Base-by-base conservation (phyloP, 805 yeast species). In the Wickerhamiella musiphila region DNA sequence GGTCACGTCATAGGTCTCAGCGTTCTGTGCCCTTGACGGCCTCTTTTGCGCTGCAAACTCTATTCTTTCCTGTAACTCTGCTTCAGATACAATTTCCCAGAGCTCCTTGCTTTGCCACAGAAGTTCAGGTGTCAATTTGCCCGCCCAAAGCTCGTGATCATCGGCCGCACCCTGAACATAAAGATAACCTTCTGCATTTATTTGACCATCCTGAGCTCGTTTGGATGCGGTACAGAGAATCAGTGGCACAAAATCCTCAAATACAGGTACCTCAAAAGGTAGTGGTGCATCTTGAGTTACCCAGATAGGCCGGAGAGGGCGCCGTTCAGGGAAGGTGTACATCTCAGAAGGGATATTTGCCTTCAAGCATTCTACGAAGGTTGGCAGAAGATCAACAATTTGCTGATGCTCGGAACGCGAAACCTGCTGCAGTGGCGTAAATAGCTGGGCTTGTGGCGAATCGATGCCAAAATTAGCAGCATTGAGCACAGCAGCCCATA, bases 111-210 rank as follows among this genome's bases (percentile, higher is more conserved):
- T 46, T 3, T 46, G 32, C 92, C 93, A 81, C 30, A 77, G 66
- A 18, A 67, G 30, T 0, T 45, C 43, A 0, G 84, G 70, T 1
- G 60, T 63, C 19, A 81, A 50, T 0, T 61, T 56, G 4, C 65
- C 58, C 0, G 75, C 66, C 95, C 94, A 83, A 8, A 74, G 57
- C 45, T 83, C 95, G 49, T 83, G 93, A 45, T 84, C 94, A 51
- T 83, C 95, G 0, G 90, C 94, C 0, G 94, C 90, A 1, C 95
- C 95, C 52, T 82, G 94, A 1, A 82, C 78, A 47, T 83, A 83
- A 0, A 63, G 53, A 41, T 55, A 73, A 0, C 71, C 74, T 6
- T 50, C 37, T 29, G 62, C 43, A 29, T 55, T 54, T 31, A 57
- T 62, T 5, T 56, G 53, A 6, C 78, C 81, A 49, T 73, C 79